These are phyloP conservation scores for Apophysomyces ossiformis DNA, from an alignment of 371 early-diverging fungal species.

Conservation along the genomic window DNA sequence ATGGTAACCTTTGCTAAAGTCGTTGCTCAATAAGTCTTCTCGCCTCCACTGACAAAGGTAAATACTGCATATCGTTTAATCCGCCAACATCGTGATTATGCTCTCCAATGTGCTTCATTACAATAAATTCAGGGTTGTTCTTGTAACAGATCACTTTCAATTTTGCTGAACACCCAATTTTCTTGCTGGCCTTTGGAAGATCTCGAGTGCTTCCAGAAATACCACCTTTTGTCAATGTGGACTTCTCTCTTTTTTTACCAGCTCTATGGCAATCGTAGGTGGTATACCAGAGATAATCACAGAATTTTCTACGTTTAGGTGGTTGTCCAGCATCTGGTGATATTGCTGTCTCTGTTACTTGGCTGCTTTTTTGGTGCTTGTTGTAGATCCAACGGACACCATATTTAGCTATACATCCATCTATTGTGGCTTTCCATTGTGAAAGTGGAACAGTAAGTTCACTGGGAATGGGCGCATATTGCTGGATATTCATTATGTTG, in stretches of 20 bases:
- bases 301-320: not conserved
- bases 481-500: too few relatives aligned
- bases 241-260: not conserved
- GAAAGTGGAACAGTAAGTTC: too few relatives aligned
- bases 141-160: not conserved
- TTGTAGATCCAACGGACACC: not conserved
- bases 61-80: conserved; percentile 5
- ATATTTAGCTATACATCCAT: not conserved
- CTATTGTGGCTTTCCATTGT: not conserved
- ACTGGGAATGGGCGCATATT: too few relatives aligned
- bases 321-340: not conserved
- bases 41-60: not conserved
- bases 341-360: not conserved
- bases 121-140: not conserved
- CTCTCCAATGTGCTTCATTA: not conserved
- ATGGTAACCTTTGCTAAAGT: not conserved
- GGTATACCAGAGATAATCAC: not conserved
- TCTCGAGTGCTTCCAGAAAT: not conserved
- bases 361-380: too few relatives aligned
- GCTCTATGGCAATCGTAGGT: not conserved
- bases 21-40: not conserved
- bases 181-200: conserved; percentile 4
- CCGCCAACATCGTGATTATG: not conserved
- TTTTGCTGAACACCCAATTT: conserved; percentile 8
- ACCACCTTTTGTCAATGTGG: not conserved